These are phyloP conservation scores for Biscogniauxia sp. DNA, from an alignment of 2,329 filamentous ascomycete species.

Conservation along the genomic window DNA sequence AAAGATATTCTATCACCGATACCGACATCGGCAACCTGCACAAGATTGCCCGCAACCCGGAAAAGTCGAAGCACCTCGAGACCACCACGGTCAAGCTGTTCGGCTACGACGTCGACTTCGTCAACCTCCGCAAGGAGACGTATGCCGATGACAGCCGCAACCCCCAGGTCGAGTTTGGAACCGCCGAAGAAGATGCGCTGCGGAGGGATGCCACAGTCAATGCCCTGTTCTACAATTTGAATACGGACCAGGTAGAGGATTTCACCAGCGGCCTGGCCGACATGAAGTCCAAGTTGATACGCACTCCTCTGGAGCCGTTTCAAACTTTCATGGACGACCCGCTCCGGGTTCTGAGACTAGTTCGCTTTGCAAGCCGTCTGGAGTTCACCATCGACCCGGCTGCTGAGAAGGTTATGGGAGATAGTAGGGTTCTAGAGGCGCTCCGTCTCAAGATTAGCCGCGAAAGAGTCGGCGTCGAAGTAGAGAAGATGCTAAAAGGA, in stretches of 20 bases:
- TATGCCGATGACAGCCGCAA: slow-evolving; percentile 88
- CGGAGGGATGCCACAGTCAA: slow-evolving; percentile 93
- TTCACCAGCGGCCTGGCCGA: slow-evolving; percentile 78
- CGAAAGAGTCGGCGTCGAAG: slow-evolving; percentile 81
- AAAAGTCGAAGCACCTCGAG: slow-evolving; percentile 95
- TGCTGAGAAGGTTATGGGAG: slow-evolving; percentile 71
- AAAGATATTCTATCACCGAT: slow-evolving; percentile 56
- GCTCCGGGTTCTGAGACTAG: slow-evolving; percentile 77
- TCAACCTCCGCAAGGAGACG: slow-evolving; percentile 89
- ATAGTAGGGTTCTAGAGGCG: slow-evolving; percentile 73
- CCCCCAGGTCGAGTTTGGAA: slow-evolving; percentile 90
- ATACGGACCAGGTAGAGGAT: slow-evolving; percentile 77
- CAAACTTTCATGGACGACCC: slow-evolving; percentile 96
- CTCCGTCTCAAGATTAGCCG: slow-evolving; percentile 87
- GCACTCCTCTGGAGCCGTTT: slow-evolving; percentile 81
- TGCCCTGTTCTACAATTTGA: slow-evolving; percentile 91
- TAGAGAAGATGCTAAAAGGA: slow-evolving; percentile 83
- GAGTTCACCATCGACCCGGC: slow-evolving; percentile 72
- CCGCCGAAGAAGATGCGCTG: slow-evolving; percentile 82
- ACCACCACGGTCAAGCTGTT: slow-evolving; percentile 85
- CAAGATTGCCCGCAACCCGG: slow-evolving; percentile 87
- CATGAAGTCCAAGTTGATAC: slow-evolving; percentile 69
- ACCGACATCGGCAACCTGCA: slow-evolving; percentile 73
- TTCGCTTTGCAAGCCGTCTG: slow-evolving; percentile 86
- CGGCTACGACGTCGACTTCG: slow-evolving; percentile 86